Evolutionary conservation across 2,329 filamentous ascomycete species (phyloP).

Genomic region (Ophiostoma novo-ulmi): DNA sequence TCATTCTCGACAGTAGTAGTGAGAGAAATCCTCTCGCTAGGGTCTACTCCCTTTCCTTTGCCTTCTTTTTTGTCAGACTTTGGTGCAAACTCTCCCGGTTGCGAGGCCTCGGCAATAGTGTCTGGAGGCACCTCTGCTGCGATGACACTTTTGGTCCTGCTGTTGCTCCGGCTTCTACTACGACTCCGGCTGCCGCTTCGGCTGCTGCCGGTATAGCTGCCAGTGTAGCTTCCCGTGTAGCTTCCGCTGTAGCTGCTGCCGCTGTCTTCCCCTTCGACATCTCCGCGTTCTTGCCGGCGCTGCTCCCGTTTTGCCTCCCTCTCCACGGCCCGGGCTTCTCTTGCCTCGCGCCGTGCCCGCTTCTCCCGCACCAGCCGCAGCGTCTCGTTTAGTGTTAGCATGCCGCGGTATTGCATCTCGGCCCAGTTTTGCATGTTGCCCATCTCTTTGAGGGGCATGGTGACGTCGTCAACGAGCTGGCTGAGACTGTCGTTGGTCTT

Average conservation of each 20-base stretch:
- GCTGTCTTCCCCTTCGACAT: background rate
- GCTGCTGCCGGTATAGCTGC: conserved; percentile 19
- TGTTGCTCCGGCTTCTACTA: conserved; percentile 31
- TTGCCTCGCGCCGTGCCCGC: conserved; percentile 20
- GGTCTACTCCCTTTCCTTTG: conserved; percentile 16
- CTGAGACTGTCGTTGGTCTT: conserved; percentile 62
- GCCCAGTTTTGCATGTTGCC: conserved; percentile 84
- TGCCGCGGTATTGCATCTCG: conserved; percentile 68
- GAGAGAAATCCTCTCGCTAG: background rate
- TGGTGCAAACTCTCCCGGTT: background rate
- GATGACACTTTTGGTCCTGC: background rate
- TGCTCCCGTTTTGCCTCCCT: conserved; percentile 20
- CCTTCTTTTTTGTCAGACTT: background rate
- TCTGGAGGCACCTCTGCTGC: background rate
- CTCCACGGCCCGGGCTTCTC: conserved; percentile 10
- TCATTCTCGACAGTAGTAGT: background rate
- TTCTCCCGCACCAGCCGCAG: conserved; percentile 48
- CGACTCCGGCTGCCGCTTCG: conserved; percentile 25
- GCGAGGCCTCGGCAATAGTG: background rate
- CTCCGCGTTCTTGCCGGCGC: background rate
- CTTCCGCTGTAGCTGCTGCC: conserved; percentile 15
- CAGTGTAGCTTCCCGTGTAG: conserved; percentile 24
- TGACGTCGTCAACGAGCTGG: conserved; percentile 57
- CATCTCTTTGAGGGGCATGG: conserved; percentile 66
- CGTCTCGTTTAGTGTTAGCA: conserved; percentile 61